Evolutionary conservation across 2,329 filamentous ascomycete genomes (phyloP).

Genomic region (Stagonosporopsis chrysanthemi): DNA sequence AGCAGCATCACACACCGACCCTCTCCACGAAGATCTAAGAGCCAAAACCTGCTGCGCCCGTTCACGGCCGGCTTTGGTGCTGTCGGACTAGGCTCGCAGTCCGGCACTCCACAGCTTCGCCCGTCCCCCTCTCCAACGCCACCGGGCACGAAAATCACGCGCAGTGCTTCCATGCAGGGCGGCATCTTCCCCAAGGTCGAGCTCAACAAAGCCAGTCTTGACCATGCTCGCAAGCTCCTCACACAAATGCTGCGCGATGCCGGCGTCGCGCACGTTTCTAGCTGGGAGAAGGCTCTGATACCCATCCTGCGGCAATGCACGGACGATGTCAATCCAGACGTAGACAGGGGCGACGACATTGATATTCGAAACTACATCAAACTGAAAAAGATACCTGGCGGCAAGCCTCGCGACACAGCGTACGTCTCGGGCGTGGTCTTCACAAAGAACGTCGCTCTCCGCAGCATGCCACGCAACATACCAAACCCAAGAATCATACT

Average conservation of each 20-base stretch:
- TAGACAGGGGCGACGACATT: constrained; percentile 90
- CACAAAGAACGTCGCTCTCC: constrained; percentile 93
- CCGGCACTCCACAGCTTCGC: constrained; percentile 34
- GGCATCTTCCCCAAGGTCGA: constrained; percentile 77
- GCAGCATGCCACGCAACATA: constrained; percentile 93
- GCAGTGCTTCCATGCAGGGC: constrained; percentile 84
- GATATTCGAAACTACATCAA: constrained; percentile 98
- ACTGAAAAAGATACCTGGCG: constrained; percentile 93
- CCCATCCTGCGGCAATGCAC: constrained; percentile 91
- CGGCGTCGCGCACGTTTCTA: constrained; percentile 72
- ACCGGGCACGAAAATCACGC: constrained; percentile 56
- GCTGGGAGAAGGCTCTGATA: constrained; percentile 89
- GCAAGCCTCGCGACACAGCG: constrained; percentile 87
- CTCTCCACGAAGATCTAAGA: constrained; percentile 72
- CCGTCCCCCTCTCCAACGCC: constrained; percentile 38
- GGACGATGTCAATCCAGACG: constrained; percentile 92
- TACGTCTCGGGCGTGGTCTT: constrained; percentile 98
- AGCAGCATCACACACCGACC: constrained; percentile 76
- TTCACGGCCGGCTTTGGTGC: constrained; percentile 52
- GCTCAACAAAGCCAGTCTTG: constrained; percentile 83
- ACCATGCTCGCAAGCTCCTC: constrained; percentile 86
- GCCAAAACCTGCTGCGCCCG: constrained; percentile 61
- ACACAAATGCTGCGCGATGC: constrained; percentile 83
- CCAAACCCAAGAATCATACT: constrained; percentile 85
- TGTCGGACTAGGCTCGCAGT: constrained; percentile 23